Conservation (phyloP, 441 rosid genomes). For the Eutrema salsugineum region DNA sequence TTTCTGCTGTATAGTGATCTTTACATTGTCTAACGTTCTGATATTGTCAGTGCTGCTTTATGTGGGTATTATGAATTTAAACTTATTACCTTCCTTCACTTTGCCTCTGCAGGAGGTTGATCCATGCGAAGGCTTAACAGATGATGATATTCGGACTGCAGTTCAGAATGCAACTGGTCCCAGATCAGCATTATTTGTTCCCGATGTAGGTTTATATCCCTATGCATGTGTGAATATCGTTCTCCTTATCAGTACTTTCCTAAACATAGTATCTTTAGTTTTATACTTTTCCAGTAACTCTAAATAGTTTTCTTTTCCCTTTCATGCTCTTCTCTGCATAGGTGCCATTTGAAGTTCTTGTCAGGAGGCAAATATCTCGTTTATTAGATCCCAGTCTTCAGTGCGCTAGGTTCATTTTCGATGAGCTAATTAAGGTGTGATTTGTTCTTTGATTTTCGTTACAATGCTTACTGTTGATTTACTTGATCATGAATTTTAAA, state of each 20-base stretch:
- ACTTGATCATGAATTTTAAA: background rate
- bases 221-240: background rate
- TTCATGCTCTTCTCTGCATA: conserved; percentile 26
- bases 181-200: conserved; percentile 83
- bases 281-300: background rate
- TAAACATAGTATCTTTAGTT: background rate
- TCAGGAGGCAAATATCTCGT: conserved; percentile 90
- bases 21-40: background rate
- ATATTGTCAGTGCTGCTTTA: background rate
- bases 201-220: conserved; percentile 56
- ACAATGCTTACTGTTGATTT: background rate
- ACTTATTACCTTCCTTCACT: background rate
- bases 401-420: conserved; percentile 90
- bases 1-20: conserved; percentile 2
- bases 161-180: conserved; percentile 99
- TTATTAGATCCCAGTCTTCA: conserved; percentile 94
- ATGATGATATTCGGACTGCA: conserved; percentile 88
- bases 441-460: background rate
- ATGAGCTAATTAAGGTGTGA: conserved; percentile 80
- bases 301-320: background rate
- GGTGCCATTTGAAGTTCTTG: conserved; percentile 98
- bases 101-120: conserved; percentile 70
- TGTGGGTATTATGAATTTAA: background rate
- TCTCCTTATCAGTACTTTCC: background rate
- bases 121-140: conserved; percentile 93